Conservation (phyloP, 768 basidiomycete genomes). For the Scleroderma citrinum region DNA sequence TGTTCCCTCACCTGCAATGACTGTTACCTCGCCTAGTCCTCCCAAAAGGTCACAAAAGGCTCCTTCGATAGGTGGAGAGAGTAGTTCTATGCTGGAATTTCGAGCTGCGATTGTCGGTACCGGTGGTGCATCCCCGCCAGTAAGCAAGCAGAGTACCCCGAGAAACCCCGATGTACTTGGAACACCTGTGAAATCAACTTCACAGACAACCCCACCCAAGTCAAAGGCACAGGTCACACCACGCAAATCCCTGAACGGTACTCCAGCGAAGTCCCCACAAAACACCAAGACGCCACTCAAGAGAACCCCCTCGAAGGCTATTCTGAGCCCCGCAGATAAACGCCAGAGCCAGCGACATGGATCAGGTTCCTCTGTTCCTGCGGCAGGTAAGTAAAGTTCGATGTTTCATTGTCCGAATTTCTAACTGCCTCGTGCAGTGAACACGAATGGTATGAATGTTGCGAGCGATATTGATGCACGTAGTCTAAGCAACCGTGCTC, state of each 20-base stretch:
- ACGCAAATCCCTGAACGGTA: constrained; percentile 14
- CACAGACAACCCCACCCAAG: constrained; percentile 17
- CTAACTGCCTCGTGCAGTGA: constrained; percentile 5
- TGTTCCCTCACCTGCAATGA: constrained; percentile 30
- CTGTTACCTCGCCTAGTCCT: constrained; percentile 37
- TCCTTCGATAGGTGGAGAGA: constrained; percentile 18
- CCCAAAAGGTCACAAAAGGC: constrained; percentile 23
- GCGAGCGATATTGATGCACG: constrained; percentile 11
- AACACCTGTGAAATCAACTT: constrained; percentile 9
- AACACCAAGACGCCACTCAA: constrained; percentile 16
- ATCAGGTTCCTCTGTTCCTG: constrained; percentile 12
- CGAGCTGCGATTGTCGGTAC: constrained; percentile 12
- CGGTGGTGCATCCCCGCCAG: background rate
- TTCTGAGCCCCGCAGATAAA: constrained; percentile 12
- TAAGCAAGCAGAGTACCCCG: constrained; percentile 12
- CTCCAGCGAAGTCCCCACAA: constrained; percentile 21
- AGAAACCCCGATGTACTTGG: constrained; percentile 10
- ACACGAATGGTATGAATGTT: constrained; percentile 14
- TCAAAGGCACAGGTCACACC: constrained; percentile 13
- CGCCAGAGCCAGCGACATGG: constrained; percentile 13
- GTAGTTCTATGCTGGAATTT: constrained; percentile 10
- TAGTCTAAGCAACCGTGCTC: constrained; percentile 20
- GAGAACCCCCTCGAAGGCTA: constrained; percentile 15
- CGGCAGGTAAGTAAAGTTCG: constrained; percentile 14
- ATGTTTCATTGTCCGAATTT: constrained; percentile 14